Evolutionary conservation across 169 alveolate species (phyloP), one percentile per base, ranked within the genome.

Genomic region (Plasmodium knowlesi): DNA sequence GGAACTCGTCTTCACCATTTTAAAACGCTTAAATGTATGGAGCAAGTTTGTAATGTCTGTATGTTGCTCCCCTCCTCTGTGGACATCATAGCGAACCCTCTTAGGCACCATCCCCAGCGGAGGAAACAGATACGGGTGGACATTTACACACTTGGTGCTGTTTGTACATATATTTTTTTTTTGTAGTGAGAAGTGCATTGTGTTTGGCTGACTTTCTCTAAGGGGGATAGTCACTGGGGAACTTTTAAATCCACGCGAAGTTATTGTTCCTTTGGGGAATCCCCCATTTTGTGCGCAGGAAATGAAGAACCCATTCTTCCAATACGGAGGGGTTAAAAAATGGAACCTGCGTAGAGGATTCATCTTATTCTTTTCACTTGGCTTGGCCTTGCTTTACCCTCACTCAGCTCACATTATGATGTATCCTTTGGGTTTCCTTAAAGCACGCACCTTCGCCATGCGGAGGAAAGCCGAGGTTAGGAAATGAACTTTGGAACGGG

Each of bases 1-100:
- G n/a, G 98, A 96, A 16, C 98, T 96, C 0, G 96, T 96, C 92
- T 97, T 97, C 39, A 97, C 98, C 94, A 97, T 97, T 90, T 97
- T 97, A 41, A 30, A 57, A 46, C 98, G 93, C 83, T 92, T 76
- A 50, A 80, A 92, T 28, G 93, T 96, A 70, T 39, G 67, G 10
- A 92, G 67, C 37, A 81, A 71, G 12, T 61, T 61, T 0, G 14
- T n/a, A 61, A 61, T n/a, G 19, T 8, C 74, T 16, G 37, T 50
- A 16, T n/a, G 46, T 30, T 34, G 19, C n/a, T 79, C 74, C 34
- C 32, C 41, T 2, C 32, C 41, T 2, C 3, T 25, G 32, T 81
- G 30, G 61, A 6, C 0, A 6, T 54, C 14, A 19, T 19, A 4
- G 32, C 25, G 32, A 5, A 25, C 14, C n/a, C 3, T 61, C 0